These are phyloP conservation scores for Ormosia semicastrata DNA, from an alignment of 306 rosid species.

Conservation along the genomic window DNA sequence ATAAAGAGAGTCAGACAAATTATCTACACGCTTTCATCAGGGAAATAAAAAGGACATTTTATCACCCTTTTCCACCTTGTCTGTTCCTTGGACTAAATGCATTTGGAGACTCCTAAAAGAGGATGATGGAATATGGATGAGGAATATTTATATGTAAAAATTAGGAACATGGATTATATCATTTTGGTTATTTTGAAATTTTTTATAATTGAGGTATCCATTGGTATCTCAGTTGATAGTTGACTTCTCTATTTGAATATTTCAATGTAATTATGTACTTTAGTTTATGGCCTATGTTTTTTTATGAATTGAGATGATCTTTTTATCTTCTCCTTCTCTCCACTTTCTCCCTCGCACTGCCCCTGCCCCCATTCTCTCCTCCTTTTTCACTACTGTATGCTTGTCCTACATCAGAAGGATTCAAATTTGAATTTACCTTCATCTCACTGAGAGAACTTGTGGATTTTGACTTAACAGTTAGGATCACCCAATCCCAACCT, in stretches of 20 bases:
- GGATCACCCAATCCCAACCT: not conserved
- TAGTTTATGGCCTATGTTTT: not conserved
- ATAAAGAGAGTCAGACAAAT: not conserved
- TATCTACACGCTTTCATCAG: not conserved
- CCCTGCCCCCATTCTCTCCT: not conserved
- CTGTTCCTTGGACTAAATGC: not conserved
- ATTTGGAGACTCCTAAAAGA: not conserved
- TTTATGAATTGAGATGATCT: not conserved
- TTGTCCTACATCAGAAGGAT: not conserved
- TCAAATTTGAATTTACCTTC: not conserved
- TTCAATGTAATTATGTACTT: no score
- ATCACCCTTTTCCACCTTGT: not conserved
- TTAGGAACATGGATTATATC: not conserved
- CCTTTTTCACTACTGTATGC: not conserved
- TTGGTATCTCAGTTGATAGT: no score
- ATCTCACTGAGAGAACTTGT: not conserved
- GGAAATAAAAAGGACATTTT: constrained; percentile 3
- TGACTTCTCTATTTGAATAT: no score
- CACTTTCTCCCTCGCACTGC: not conserved
- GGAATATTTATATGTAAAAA: not conserved
- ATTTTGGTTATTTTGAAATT: not conserved
- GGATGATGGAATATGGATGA: not conserved
- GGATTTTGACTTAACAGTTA: not conserved
- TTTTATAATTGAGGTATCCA: not conserved
- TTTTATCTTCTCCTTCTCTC: not conserved